These are phyloP conservation scores for Aureobasidium musti DNA, from an alignment of 2,329 filamentous ascomycete genomes.

Conservation along the genomic window DNA sequence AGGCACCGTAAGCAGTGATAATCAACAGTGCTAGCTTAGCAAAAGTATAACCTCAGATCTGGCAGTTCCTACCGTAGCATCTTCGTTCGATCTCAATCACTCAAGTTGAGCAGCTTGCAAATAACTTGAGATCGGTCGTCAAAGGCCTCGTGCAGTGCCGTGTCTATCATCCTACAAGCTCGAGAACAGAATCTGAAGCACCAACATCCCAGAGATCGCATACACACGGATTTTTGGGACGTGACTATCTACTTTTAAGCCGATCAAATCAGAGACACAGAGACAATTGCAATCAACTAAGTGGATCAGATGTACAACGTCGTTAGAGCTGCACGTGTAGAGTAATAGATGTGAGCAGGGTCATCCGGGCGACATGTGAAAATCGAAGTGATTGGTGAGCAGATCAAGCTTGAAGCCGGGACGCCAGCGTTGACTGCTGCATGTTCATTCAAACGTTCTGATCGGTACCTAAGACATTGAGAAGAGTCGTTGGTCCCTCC, in stretches of 20 bases:
- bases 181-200: background rate
- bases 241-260: background rate
- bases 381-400: background rate
- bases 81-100: background rate
- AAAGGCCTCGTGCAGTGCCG: background rate
- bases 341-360: background rate
- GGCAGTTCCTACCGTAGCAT: background rate
- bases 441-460: background rate
- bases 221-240: too few species aligned
- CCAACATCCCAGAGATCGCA: too few species aligned
- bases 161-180: background rate
- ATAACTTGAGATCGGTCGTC: background rate
- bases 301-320: background rate
- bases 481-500: background rate
- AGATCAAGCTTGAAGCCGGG: background rate
- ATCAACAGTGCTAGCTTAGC: conserved; percentile 11
- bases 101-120: background rate
- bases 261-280: background rate
- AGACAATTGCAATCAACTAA: background rate
- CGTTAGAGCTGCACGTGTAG: background rate
- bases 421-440: background rate
- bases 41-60: background rate
- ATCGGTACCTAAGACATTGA: background rate
- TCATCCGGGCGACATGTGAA: background rate
- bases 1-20: conserved; percentile 5